A percentile compares a stretch with the other conserved stretches of the same genome.
These are phyloP conservation scores for Scutellaria minor DNA, from an alignment of 257 asterid genomes.

Conservation along the genomic window DNA sequence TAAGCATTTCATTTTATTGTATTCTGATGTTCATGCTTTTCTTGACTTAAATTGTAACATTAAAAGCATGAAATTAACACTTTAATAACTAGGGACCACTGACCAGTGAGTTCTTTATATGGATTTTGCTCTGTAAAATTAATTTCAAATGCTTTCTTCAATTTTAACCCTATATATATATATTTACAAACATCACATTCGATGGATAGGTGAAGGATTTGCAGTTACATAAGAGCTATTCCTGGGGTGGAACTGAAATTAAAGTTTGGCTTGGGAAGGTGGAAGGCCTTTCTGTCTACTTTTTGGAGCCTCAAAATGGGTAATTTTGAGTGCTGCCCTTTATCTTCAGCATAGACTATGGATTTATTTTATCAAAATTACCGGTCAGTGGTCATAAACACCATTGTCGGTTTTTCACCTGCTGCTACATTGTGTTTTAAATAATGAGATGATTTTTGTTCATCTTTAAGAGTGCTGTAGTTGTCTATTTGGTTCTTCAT, in stretches of 20 bases:
- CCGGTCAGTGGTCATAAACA: conserved; percentile 20
- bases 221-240: conserved; percentile 75
- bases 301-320: conserved; percentile 99
- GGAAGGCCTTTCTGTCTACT: conserved; percentile 89
- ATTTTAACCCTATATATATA: conserved; percentile 1
- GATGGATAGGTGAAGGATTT: conserved; percentile 80
- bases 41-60: conserved; percentile 14
- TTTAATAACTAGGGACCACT: conserved; percentile 7
- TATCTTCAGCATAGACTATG: conserved; percentile 11
- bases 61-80: conserved; percentile 12
- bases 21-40: conserved; percentile 8
- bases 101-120: conserved; percentile 18
- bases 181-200: conserved; percentile 19
- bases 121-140: conserved; percentile 21
- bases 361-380: background rate
- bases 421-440: conserved; percentile 17
- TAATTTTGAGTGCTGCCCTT: conserved; percentile 42
- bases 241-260: conserved; percentile 90
- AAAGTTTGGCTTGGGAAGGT: conserved; percentile 96
- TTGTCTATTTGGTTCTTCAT: conserved; percentile 29
- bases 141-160: conserved; percentile 18
- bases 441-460: background rate
- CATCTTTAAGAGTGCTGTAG: background rate
- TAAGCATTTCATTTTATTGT: conserved; percentile 10
- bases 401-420: conserved; percentile 18